Percentiles rank a stretch among this genome's conserved stretches.
These are phyloP conservation scores for Torulaspora delbrueckii DNA, from an alignment of 805 yeast species.

Conservation along the genomic window DNA sequence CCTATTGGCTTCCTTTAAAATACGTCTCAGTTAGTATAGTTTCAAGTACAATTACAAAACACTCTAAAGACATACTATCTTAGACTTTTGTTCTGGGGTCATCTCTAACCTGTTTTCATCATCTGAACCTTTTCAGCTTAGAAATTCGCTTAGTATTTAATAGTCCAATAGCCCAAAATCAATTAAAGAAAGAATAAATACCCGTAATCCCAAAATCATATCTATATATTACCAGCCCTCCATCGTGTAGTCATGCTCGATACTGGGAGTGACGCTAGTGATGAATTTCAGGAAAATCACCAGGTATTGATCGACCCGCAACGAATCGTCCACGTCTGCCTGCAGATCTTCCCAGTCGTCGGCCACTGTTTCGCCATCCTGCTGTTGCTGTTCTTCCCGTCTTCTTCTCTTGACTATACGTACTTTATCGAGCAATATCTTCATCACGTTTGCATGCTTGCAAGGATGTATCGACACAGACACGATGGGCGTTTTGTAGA, in stretches of 20 bases:
- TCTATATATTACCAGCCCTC: constrained; percentile 59
- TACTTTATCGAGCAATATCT: constrained; percentile 72
- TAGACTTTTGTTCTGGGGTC: constrained; percentile 34
- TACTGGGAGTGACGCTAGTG: constrained; percentile 95
- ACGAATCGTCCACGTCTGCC: constrained; percentile 40
- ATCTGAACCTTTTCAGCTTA: neutral
- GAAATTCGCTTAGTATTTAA: neutral
- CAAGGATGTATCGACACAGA: constrained; percentile 94
- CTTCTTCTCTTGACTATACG: constrained; percentile 42
- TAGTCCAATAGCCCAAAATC: neutral
- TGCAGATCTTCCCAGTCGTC: constrained; percentile 59
- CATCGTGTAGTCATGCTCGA: constrained; percentile 98
- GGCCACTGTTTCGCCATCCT: constrained; percentile 6
- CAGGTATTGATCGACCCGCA: constrained; percentile 87
- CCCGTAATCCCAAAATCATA: constrained; percentile 1
- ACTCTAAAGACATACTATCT: constrained; percentile 28
- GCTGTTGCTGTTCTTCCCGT: constrained; percentile 43
- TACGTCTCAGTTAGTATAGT: neutral
- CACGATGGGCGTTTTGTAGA: constrained; percentile 54
- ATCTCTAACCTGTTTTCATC: constrained; percentile 5
- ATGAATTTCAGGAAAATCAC: constrained; percentile 88
- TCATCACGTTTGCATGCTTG: constrained; percentile 92
- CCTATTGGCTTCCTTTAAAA: constrained; percentile 55
- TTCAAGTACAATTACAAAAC: neutral
- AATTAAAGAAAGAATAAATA: constrained; percentile 1